Percentiles rank a stretch among this genome's conserved stretches.
phyloP scores from a whole-genome alignment of 2,329 filamentous ascomycete genomes.

The Penicillium sp. region DNA sequence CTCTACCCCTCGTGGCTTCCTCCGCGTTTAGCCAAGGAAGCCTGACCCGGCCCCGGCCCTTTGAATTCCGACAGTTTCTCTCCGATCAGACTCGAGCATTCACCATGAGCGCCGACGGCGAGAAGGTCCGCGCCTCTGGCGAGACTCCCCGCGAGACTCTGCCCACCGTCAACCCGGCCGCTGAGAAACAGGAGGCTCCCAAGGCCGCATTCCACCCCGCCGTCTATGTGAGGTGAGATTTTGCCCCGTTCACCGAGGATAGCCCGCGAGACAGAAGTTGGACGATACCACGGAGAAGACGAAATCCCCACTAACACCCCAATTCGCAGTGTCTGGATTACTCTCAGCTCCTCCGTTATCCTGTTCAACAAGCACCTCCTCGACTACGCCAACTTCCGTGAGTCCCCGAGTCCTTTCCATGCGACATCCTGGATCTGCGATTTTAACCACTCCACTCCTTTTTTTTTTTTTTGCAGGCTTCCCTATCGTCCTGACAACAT shows the following conservation, averaged over 20 bases:
- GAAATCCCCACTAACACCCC: not conserved
- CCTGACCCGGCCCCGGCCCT: conserved; percentile 49
- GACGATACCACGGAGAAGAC: not conserved
- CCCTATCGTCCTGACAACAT: conserved; percentile 79
- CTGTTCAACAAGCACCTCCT: conserved; percentile 99
- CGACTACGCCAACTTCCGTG: conserved; percentile 80
- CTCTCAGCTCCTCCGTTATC: conserved; percentile 89
- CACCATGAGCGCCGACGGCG: conserved; percentile 66
- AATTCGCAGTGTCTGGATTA: conserved; percentile 76
- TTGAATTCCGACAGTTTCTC: conserved; percentile 52
- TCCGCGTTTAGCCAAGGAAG: conserved; percentile 46
- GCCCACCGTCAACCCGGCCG: conserved; percentile 76
- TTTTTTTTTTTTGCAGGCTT: conserved; percentile 38
- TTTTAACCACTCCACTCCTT: not conserved
- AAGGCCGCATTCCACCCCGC: conserved; percentile 72
- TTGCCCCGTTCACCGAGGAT: not conserved
- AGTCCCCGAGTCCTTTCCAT: conserved; percentile 37
- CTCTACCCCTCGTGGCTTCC: conserved; percentile 44
- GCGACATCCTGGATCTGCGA: not conserved
- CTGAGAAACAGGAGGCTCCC: conserved; percentile 68
- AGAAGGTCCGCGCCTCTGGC: conserved; percentile 82
- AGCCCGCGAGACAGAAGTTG: not conserved
- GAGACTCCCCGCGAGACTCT: conserved; percentile 64
- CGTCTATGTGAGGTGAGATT: conserved; percentile 72
- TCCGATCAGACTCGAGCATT: conserved; percentile 41